Evolutionary conservation across 2,329 filamentous ascomycete genomes (phyloP), one percentile per base, ranked within the genome.

Genomic region (Sporothrix brunneoviolacea): DNA sequence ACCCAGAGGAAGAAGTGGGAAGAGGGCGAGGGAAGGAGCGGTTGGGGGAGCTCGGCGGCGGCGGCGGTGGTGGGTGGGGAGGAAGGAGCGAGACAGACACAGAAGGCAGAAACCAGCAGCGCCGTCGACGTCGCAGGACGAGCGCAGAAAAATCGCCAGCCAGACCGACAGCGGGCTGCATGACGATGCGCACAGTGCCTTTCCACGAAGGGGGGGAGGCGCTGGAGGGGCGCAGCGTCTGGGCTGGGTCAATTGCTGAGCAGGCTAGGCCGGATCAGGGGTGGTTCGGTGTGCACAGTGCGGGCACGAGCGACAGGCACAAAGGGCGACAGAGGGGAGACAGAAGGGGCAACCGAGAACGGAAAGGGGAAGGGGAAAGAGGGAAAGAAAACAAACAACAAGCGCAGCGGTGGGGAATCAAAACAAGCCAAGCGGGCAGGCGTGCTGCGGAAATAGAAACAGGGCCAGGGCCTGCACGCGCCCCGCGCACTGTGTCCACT

Each of bases 181-280:
- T 48, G 37, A 48, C 27, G 45, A 48, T 33, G 37, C 33, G 37
- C 47, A 49, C 47, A 49, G 47, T 49, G 47, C 38, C 37, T 19
- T 28, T 21, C 43, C 9, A 16, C 38, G 35, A 16, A 47, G 35
- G 22, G 21, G 18, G 16, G 10, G 35, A 38, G 33, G 44, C 44
- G 44, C 38, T 39, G 45, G 37, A 40, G 45, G 45, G 45, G 45
- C 45, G 37, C 45, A 48, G 45, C 37, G 45, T 41, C 19, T 40
- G 45, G 18, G 45, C 45, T 48, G 36, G 45, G 12, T 37, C 45
- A 48, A 35, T 48, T 13, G 37, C 6, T n/a, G 19, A 18, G 27
- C 28, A 13, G 27, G 16, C 37, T 48, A 48, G 37, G 45, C 45
- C 45, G 37, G 45, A 48, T 48, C 15, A 41, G 28, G 36, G 27